Conservation (phyloP, 805 yeast species). For the Saccharomycopsis synnaedendra region DNA sequence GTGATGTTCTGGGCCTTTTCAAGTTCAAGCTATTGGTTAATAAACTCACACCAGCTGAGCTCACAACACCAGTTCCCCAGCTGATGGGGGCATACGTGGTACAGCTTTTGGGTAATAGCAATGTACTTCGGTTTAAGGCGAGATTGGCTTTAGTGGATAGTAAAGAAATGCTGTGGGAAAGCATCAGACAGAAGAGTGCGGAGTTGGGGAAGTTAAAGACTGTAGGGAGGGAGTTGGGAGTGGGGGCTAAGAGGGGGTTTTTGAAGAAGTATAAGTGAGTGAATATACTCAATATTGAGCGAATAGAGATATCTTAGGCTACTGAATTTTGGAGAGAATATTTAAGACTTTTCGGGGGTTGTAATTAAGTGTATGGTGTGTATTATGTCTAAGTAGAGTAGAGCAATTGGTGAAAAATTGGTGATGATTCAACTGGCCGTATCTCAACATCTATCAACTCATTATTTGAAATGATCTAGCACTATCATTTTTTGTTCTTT, state of each 20-base stretch:
- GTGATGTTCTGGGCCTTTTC: not conserved
- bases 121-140: slow-evolving; percentile 1
- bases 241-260: slow-evolving; percentile 1
- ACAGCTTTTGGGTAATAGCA: not conserved
- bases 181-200: slow-evolving; percentile 1
- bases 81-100: not conserved
- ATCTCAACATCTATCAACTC: no score
- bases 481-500: not conserved
- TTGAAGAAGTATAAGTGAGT: not conserved
- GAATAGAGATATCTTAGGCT: no score
- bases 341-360: no score
- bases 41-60: slow-evolving; percentile 6
- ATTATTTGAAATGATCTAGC: no score
- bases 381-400: no score
- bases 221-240: slow-evolving; percentile 8
- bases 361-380: no score
- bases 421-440: no score
- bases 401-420: no score
- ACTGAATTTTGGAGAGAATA: no score
- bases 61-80: slow-evolving; percentile 13
- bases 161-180: not conserved
- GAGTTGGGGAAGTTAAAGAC: slow-evolving; percentile 7
- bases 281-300: no score
- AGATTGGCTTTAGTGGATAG: slow-evolving; percentile 3
- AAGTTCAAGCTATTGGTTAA: slow-evolving; percentile 6